Base-by-base conservation (phyloP, 2,329 filamentous ascomycete species). In the Arthroderma sp. region DNA sequence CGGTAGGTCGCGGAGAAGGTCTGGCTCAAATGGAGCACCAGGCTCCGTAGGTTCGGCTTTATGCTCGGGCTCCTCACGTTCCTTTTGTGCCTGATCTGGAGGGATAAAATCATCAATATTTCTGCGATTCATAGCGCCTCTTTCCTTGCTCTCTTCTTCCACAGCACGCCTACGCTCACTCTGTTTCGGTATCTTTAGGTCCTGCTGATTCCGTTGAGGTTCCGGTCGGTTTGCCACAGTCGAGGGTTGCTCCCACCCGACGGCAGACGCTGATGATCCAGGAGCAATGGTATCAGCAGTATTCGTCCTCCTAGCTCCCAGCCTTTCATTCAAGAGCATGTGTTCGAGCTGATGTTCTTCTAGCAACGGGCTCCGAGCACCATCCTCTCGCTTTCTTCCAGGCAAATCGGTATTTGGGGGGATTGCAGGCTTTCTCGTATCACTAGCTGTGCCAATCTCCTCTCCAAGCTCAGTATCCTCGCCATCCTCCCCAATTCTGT, bases 1-100 rank as follows among this genome's bases (percentile, higher is more conserved):
- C 0, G 91, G 88, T 3, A 96, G 70, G 58, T 96, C 89, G 52
- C 83, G 75, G 22, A 88, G 66, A 8, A 88, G 71, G 10, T 73
- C 71, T 28, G 75, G 72, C 58, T 88, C 83, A 15, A 42, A 42
- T 10, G 47, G 50, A n/a, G 38, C 22, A 6, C 33, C 37, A 22
- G 49, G 42, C 27, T 49, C 49, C 9, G 29, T 34, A 22, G 15
- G 15, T 38, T 34, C 15, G n/a, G 40, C 43, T 22, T 39, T 28
- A 7, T 47, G 40, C 27, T 47, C 45, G 10, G 42, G 34, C 27
- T 41, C 58, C 9, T 44, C 32, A 9, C 6, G 29, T 34, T 43
- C 39, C 49, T 47, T 40, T 57, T 57, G 45, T 42, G 39, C 32
- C 29, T 41, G 43, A 8, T 46, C 40, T 6, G 36, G 39, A 1